Evolutionary conservation across 2,329 filamentous ascomycete genomes (phyloP).

Genomic region (Podosphaera aphanis): DNA sequence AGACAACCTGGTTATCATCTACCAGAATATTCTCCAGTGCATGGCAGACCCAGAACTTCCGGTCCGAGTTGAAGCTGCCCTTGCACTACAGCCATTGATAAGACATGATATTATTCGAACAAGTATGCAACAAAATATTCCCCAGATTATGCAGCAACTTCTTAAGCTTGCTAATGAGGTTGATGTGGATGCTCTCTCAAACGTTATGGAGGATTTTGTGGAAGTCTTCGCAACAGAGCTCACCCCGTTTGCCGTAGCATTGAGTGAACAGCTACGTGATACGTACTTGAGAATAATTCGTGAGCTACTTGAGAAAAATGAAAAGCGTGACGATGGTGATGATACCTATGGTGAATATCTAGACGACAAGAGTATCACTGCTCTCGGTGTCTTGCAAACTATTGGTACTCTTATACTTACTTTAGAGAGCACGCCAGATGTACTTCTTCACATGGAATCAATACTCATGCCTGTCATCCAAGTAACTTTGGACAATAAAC

Average conservation of each 20-base stretch:
- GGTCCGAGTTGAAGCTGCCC: constrained; percentile 77
- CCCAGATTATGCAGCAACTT: constrained; percentile 97
- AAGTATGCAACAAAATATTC: constrained; percentile 94
- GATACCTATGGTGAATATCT: constrained; percentile 73
- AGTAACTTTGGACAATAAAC: constrained; percentile 89
- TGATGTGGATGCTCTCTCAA: constrained; percentile 87
- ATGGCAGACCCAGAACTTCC: constrained; percentile 90
- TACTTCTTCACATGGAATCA: constrained; percentile 79
- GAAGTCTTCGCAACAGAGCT: constrained; percentile 95
- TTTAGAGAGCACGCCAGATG: constrained; percentile 87
- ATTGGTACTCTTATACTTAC: constrained; percentile 95
- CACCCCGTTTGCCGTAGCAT: constrained; percentile 84
- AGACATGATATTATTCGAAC: constrained; percentile 81
- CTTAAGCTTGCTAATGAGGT: constrained; percentile 94
- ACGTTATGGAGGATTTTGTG: constrained; percentile 99
- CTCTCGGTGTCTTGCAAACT: constrained; percentile 83
- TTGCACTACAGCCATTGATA: constrained; percentile 86
- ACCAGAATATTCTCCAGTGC: constrained; percentile 86
- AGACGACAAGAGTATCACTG: constrained; percentile 96
- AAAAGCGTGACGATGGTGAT: constrained; percentile 42
- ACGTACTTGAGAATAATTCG: constrained; percentile 87
- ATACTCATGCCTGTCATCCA: constrained; percentile 94
- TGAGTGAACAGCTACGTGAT: constrained; percentile 86
- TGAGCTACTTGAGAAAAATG: constrained; percentile 73
- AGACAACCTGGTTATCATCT: constrained; percentile 87